Conservation (phyloP, 1,284 basidiomycete species). For the Takashimella tepidaria region DNA sequence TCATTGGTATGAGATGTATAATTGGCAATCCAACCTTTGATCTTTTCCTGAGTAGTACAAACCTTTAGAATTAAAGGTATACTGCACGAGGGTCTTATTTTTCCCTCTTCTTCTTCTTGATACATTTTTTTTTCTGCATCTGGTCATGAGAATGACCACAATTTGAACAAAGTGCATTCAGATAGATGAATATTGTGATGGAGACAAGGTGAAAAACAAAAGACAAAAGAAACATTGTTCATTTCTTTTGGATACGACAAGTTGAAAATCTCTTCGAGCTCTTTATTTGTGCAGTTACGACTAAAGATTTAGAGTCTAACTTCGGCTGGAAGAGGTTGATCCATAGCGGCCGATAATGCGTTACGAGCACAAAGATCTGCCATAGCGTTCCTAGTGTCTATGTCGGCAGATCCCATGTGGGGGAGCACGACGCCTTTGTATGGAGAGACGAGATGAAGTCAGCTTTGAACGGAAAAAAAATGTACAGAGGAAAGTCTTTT, state of each 20-base stretch:
- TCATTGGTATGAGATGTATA: too few species aligned
- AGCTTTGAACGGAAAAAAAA: too few species aligned
- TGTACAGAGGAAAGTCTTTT: too few species aligned
- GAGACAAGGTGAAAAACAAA: not conserved
- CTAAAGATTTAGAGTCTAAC: slow-evolving; percentile 25
- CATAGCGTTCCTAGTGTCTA: slow-evolving; percentile 79
- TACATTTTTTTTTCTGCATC: too few species aligned
- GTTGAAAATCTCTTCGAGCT: not conserved
- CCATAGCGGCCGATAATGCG: slow-evolving; percentile 30
- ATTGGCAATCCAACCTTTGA: too few species aligned
- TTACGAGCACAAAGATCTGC: slow-evolving; percentile 56
- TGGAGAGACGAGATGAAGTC: slow-evolving; percentile 54
- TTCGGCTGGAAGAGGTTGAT: slow-evolving; percentile 33
- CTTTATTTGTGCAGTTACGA: not conserved
- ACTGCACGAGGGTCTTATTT: too few species aligned
- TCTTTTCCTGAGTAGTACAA: too few species aligned
- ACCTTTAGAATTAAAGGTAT: too few species aligned
- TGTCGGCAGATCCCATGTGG: slow-evolving; percentile 84
- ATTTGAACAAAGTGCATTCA: not conserved
- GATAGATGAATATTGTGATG: not conserved
- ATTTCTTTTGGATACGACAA: too few species aligned
- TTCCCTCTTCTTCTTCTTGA: too few species aligned
- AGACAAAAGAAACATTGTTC: not conserved
- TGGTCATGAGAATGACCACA: too few species aligned
- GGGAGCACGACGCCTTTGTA: slow-evolving; percentile 78